Percentiles rank a stretch among this genome's conserved stretches.
Evolutionary conservation across 345 rosid species (phyloP).

Genomic region (thale cress (Arabidopsis thaliana)): DNA sequence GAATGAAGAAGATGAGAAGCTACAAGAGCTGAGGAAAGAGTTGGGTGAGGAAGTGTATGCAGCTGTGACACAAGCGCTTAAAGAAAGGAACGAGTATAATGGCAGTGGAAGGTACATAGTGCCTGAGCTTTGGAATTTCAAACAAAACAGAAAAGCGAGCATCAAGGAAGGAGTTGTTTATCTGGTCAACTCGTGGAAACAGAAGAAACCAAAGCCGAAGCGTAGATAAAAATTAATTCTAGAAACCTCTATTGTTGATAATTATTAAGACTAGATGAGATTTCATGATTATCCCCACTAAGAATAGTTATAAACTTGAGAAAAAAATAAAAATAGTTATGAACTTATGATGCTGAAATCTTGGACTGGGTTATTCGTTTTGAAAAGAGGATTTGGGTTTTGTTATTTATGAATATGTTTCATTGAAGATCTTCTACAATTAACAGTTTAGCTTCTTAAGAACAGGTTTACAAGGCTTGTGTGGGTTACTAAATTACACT

Average conservation of each 20-base stretch:
- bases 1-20: slow-evolving; percentile 57
- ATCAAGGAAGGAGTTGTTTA: slow-evolving; percentile 53
- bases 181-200: slow-evolving; percentile 34
- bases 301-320: background rate
- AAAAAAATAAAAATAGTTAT: too few species aligned
- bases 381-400: too few species aligned
- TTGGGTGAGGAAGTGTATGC: slow-evolving; percentile 55
- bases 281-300: background rate
- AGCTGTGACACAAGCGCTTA: slow-evolving; percentile 54
- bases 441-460: background rate
- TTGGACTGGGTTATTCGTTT: slow-evolving; percentile 4
- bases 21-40: slow-evolving; percentile 51
- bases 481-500: background rate
- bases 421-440: background rate
- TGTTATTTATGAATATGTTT: background rate
- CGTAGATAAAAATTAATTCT: background rate
- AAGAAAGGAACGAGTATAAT: slow-evolving; percentile 59
- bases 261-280: background rate
- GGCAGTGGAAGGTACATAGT: slow-evolving; percentile 61
- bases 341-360: background rate
- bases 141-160: slow-evolving; percentile 54
- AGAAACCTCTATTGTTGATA: background rate
- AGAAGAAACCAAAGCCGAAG: slow-evolving; percentile 25
- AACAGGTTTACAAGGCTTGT: slow-evolving; percentile 6
- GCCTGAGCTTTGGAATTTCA: slow-evolving; percentile 67